Percentiles rank a stretch among this genome's conserved stretches.
These are phyloP conservation scores for Anaeramoeba flamelloides DNA, from an alignment of 78 protist genomes.

Conservation along the genomic window DNA sequence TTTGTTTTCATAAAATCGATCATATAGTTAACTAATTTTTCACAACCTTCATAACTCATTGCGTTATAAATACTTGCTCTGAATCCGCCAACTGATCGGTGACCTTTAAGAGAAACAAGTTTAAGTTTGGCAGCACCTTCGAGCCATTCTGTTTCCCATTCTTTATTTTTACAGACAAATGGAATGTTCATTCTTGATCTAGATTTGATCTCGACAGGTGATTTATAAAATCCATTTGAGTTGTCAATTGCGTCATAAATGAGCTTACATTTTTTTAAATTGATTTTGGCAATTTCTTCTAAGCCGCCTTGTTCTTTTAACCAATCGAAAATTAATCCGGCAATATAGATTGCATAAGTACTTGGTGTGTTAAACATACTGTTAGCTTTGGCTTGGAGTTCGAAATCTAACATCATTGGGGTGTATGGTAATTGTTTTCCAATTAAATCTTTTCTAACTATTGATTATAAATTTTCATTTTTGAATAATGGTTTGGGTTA, in stretches of 20 bases:
- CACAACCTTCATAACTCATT: constrained; percentile 35
- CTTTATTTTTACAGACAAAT: constrained; percentile 21
- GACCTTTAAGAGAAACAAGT: constrained; percentile 36
- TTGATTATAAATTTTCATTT: too few relatives aligned
- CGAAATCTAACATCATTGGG: constrained; percentile 17
- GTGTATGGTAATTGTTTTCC: constrained; percentile 15
- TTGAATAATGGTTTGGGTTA: too few relatives aligned
- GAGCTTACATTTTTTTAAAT: constrained; percentile 12
- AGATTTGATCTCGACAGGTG: constrained; percentile 26
- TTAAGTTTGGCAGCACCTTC: constrained; percentile 36
- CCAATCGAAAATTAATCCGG: constrained; percentile 63
- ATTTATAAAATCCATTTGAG: constrained; percentile 34
- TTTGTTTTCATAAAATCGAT: constrained; percentile 3
- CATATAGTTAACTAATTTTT: constrained; percentile 34
- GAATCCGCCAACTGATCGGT: constrained; percentile 73
- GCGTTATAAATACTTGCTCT: constrained; percentile 81
- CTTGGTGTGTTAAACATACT: constrained; percentile 48
- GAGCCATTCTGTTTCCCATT: constrained; percentile 32
- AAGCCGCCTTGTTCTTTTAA: constrained; percentile 57
- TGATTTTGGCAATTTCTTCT: constrained; percentile 7
- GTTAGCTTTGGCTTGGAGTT: constrained; percentile 14
- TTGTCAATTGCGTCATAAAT: constrained; percentile 46
- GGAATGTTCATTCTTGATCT: constrained; percentile 72
- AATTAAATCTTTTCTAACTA: constrained; percentile 46
- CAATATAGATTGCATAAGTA: constrained; percentile 53